Base-by-base conservation (phyloP, 345 rosid species). In the Eucalyptus erythrocorys region DNA sequence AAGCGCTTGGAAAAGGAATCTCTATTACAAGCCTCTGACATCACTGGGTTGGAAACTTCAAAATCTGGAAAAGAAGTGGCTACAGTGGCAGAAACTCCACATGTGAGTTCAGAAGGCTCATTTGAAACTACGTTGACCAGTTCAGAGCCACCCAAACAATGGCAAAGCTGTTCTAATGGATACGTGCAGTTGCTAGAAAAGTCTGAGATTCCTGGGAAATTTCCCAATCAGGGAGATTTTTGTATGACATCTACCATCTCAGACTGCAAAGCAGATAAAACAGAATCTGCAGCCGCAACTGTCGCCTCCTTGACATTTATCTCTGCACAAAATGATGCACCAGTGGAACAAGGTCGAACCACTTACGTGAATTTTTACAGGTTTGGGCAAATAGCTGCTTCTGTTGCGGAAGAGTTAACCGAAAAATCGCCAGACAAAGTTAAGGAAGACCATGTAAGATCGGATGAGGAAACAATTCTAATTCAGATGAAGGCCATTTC, bases 401-500 rank as follows among this genome's bases (percentile, higher is more conserved):
- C 91, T 88, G 88, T 97, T 92, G 95, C 90, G 24, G 96, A 94
- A 90, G 99, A 95, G 90, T 90, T 96, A 89, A 53, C 92, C 90
- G 93, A 59, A 42, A 96, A 94, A 92, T 87, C 93, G 89, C 92
- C 89, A 80, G 93, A 89, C 87, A 94, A 94, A 90, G 91, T 79
- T 43, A 90, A 82, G 40, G 92, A 90, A 42, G 92, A 37, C 43
- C 88, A 92, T 53, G 50, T 92, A 87, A 94, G 91, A 88, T 88
- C 96, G n/a, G 95, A 89, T 6, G 99, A 98, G 92, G 99, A 96
- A 87, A 91, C 94, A 43, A 93, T 94, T 88, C 93, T 94, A 64
- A 88, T 90, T 76, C 97, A 98, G 94, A 92, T 93, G 96, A 98
- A 94, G 94, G 92, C 91, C 87, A 97, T 98, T 87, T 93, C 96